A percentile compares a stretch with the other conserved stretches of the same genome.
phyloP scores from a whole-genome alignment of 2,329 filamentous ascomycete species.

The Atkinsonella texensis region DNA sequence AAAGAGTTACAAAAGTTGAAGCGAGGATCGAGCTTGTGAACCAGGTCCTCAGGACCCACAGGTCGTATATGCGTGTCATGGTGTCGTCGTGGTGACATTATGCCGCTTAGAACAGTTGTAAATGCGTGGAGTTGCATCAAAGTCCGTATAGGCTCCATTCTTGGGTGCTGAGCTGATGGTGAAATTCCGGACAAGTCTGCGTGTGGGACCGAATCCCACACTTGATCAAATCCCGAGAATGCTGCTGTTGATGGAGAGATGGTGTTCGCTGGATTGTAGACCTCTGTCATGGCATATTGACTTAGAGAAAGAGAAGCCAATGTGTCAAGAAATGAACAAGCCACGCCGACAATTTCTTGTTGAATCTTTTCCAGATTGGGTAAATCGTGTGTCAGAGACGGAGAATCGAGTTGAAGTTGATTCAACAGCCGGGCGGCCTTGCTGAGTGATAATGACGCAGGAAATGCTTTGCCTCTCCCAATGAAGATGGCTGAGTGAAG shows the following conservation, averaged over 20 bases:
- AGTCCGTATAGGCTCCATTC: constrained; percentile 4
- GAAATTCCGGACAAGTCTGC: neutral
- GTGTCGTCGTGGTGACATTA: neutral
- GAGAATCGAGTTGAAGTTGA: constrained; percentile 12
- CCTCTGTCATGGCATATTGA: neutral
- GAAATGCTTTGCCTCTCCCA: constrained; percentile 39
- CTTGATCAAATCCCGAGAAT: constrained; percentile 3
- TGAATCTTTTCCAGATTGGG: constrained; percentile 6
- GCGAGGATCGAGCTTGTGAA: constrained; percentile 19
- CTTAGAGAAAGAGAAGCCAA: constrained; percentile 2
- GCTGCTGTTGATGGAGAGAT: neutral
- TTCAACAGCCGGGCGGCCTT: constrained; percentile 40
- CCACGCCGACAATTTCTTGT: constrained; percentile 25
- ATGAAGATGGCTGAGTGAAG: constrained; percentile 52
- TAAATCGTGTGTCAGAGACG: neutral
- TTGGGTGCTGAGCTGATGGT: neutral
- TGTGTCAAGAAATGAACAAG: constrained; percentile 48
- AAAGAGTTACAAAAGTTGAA: constrained; percentile 28
- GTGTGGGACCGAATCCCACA: neutral
- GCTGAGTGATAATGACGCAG: constrained; percentile 54
- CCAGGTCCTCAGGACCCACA: constrained; percentile 18
- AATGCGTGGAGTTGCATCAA: constrained; percentile 5
- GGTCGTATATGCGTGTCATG: neutral
- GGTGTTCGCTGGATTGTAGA: neutral
- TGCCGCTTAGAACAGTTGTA: neutral